A percentile compares a stretch with the other conserved stretches of the same genome.
phyloP scores from a whole-genome alignment of 1,284 basidiomycete genomes.

The Cutaneotrichosporon spelunceum region DNA sequence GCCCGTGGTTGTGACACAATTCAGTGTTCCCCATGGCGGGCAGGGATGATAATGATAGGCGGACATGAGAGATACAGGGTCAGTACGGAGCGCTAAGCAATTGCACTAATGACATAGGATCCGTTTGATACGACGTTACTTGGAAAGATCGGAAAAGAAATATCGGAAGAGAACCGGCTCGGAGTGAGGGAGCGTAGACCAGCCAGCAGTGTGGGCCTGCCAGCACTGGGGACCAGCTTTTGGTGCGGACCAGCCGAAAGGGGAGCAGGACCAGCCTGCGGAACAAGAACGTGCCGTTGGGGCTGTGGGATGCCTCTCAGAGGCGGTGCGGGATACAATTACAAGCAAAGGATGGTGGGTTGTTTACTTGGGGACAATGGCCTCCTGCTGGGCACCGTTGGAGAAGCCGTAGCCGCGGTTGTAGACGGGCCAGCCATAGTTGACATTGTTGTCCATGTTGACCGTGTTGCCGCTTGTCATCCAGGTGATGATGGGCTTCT shows the following conservation, averaged over 20 bases:
- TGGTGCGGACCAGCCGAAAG: background rate
- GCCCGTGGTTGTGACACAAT: no score
- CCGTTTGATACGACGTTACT: no score
- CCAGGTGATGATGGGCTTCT: constrained; percentile 20
- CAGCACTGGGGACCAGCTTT: background rate
- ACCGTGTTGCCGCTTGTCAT: background rate
- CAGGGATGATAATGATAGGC: no score
- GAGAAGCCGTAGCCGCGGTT: constrained; percentile 50
- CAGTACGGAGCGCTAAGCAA: no score
- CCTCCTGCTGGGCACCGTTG: constrained; percentile 49
- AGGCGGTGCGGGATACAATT: background rate
- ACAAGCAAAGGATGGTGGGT: background rate
- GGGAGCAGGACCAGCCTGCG: background rate
- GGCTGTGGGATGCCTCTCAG: background rate
- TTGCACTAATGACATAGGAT: no score
- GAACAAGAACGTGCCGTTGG: background rate
- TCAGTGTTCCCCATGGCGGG: no score
- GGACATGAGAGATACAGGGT: no score
- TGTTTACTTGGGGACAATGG: background rate
- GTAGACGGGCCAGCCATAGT: constrained; percentile 40
- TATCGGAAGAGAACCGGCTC: no score
- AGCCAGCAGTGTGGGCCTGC: no score
- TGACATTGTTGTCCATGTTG: constrained; percentile 55
- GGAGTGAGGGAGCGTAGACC: no score
- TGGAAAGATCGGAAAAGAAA: no score